Evolutionary conservation across 805 yeast genomes (phyloP).

Genomic region (Candida manassasensis): DNA sequence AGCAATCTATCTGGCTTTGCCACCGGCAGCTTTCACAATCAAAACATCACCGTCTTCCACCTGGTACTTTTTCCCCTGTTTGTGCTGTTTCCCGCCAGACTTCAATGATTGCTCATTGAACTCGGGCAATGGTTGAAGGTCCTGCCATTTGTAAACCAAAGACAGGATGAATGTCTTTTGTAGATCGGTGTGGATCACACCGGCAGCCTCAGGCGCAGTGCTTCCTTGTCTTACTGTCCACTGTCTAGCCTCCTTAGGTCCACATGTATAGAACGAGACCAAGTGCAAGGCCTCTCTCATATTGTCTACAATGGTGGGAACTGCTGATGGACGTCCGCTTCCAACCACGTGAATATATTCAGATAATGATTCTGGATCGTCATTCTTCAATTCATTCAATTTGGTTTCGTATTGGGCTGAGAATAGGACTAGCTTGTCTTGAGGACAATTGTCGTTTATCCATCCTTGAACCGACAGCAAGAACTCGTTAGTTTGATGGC

Average conservation of each 20-base stretch:
- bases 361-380: constrained; percentile 11
- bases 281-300: constrained; percentile 68
- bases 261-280: constrained; percentile 85
- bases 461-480: constrained; percentile 51
- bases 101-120: constrained; percentile 50
- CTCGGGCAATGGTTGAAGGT: constrained; percentile 31
- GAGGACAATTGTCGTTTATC: constrained; percentile 64
- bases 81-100: constrained; percentile 53
- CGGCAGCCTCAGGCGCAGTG: constrained; percentile 86
- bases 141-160: constrained; percentile 64
- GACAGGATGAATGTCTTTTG: constrained; percentile 79
- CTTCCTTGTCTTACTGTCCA: constrained; percentile 80
- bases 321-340: constrained; percentile 34
- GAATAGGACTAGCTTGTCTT: constrained; percentile 35
- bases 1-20: constrained; percentile 33
- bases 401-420: constrained; percentile 48
- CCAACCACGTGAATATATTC: constrained; percentile 25
- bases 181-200: constrained; percentile 81
- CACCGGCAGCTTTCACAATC: constrained; percentile 67
- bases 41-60: constrained; percentile 85
- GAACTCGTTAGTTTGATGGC: constrained; percentile 48
- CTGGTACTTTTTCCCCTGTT: constrained; percentile 71
- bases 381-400: constrained; percentile 24
- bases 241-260: constrained; percentile 78
- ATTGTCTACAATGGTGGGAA: constrained; percentile 57